Base-by-base conservation (phyloP, 129 eudicot genomes). In the Logfia minima region DNA sequence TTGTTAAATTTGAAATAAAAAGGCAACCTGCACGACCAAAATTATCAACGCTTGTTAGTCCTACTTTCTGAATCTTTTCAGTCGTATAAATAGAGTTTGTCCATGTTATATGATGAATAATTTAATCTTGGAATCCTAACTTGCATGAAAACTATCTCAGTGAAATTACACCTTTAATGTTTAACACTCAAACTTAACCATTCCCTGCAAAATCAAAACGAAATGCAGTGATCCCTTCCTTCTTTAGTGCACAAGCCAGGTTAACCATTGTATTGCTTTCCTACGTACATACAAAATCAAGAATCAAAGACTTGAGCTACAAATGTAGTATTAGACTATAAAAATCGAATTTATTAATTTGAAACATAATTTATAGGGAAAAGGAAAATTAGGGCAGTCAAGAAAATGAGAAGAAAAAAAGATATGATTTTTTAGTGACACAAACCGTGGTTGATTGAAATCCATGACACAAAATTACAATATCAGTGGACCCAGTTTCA, bases 171-270 rank as follows among this genome's bases (percentile, higher is more conserved):
- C 3, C 37, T 26, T 6, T 34, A 34, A 51, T 66, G 13, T 76
- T 64, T 43, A 19, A 59, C 6, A 70, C 31, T 16, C 19, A 45
- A 70, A 52, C 76, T 79, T 83, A 88, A 96, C 98, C 98, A 22
- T 87, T 92, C 79, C 98, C 98, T 73, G 96, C 70, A 79, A 92
- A 89, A 75, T 92, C 96, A 75, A 92, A 92, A 66, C 93, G 90
- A 75, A 87, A 89, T 41, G 79, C 86, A 72, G 81, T 84, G 75
- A 92, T 90, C 74, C 93, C 96, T 90, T 89, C 91, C 3, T 87
- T 84, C 66, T 79, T 87, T 45, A 92, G 81, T 56, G 91, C 90
- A 77, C 19, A 56, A 67, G 83, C 88, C 64, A 87, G 80, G 78
- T 76, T 87, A 56, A 65, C 71, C 62, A 90, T 79, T 16, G 78